Evolutionary conservation across 2,329 filamentous ascomycete species (phyloP), one percentile per base, ranked within the genome.

Genomic region (Fulvia fulva): DNA sequence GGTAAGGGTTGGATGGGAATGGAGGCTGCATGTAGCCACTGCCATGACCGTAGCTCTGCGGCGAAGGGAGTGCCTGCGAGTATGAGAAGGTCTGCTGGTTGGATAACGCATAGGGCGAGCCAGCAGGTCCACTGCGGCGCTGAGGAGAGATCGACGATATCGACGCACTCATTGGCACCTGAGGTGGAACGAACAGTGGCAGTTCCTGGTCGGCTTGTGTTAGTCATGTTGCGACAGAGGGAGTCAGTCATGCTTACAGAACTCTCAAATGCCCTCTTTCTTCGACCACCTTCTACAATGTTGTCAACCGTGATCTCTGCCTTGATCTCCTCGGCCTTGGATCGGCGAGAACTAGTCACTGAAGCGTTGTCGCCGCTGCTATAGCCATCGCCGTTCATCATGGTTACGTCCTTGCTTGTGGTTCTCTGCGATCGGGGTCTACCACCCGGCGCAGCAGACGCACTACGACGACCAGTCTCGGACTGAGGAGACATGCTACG

Each of bases 241-340:
- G n/a, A 16, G 6, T n/a, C 16, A 14, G 47, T 3, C 23, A 6
- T 21, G 32, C 93, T 87, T 88, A 97, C 93, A 76, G 93, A 97
- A 79, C 93, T 97, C 75, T 97, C 93, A 78, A 87, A 87, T 69
- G 93, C 90, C 71, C 91, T 86, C 81, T 97, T 97, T 72, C 94
- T 87, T 75, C 94, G 88, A 66, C 93, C 92, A 71, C 95, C 94
- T 76, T 97, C 93, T 61, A 99, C 89, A 75, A 99, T 97, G 73
- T 99, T 99, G 68, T 97, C 92, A 67, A 97, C 85, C 73, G 93
- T 97, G 71, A 99, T 99, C 68, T 99, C 94, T 16, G 94, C 96
- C 73, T 91, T 97, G 51, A 90, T 91, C 69, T 96, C 85, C 69
- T 97, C 92, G 64, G 81, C 86, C 74, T 90, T 91, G 67, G 83